Evolutionary conservation across 73 alveolate species (phyloP).

Genomic region (Stentor roeselii): DNA sequence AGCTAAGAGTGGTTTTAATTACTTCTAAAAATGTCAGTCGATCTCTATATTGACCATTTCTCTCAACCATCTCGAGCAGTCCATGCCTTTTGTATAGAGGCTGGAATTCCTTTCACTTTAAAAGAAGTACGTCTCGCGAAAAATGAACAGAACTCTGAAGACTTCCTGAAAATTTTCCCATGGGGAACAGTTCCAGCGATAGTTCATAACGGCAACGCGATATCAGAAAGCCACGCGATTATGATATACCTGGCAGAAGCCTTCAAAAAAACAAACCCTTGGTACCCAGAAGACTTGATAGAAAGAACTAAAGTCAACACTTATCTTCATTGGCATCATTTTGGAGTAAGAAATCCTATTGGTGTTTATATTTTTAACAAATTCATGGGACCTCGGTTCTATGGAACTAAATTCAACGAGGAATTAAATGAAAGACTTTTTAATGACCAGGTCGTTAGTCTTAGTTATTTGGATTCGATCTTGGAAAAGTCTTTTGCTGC

Average conservation of each 20-base stretch:
- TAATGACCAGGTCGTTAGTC: background rate
- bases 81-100: constrained; percentile 41
- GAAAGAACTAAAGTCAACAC: background rate
- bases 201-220: background rate
- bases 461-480: background rate
- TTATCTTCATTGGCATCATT: constrained; percentile 21
- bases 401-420: background rate
- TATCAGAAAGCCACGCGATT: constrained; percentile 18
- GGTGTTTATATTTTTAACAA: background rate
- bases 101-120: constrained; percentile 40
- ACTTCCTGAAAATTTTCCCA: background rate
- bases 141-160: constrained; percentile 30
- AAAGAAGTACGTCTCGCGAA: constrained; percentile 36
- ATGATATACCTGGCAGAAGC: background rate
- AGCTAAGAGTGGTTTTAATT: too few relatives aligned
- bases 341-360: background rate
- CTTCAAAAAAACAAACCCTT: background rate
- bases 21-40: background rate
- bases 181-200: constrained; percentile 21
- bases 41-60: background rate
- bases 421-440: background rate
- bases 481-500: background rate
- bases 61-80: constrained; percentile 30
- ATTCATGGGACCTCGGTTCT: background rate
- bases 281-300: background rate